phyloP scores from a whole-genome alignment of 176 grass and related monocot genomes.

The Cymbopogon citratus region DNA sequence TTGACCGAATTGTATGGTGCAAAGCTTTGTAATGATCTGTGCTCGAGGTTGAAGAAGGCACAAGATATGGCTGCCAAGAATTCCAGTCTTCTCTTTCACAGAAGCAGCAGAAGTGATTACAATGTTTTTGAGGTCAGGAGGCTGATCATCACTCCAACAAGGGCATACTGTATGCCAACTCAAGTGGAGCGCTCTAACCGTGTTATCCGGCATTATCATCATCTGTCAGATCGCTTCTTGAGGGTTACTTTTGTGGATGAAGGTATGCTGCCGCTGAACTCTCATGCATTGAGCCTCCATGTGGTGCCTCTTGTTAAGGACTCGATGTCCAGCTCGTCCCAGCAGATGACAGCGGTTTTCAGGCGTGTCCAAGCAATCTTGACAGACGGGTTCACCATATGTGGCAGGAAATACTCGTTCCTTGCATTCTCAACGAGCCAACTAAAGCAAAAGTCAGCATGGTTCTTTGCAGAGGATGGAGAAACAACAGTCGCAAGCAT shows the following conservation, averaged over 20 bases:
- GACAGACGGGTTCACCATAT: constrained; percentile 62
- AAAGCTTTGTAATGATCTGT: constrained; percentile 30
- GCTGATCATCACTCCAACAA: constrained; percentile 81
- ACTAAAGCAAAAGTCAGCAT: constrained; percentile 67
- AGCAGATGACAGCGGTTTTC: constrained; percentile 68
- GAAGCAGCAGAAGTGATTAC: not conserved
- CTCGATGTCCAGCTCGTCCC: constrained; percentile 32
- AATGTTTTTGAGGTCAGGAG: constrained; percentile 44
- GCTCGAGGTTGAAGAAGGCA: constrained; percentile 13
- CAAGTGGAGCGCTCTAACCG: constrained; percentile 73
- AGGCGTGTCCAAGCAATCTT: constrained; percentile 47
- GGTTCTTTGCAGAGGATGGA: constrained; percentile 82
- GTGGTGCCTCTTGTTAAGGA: constrained; percentile 51
- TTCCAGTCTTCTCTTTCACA: not conserved
- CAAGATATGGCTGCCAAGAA: constrained; percentile 33
- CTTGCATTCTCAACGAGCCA: constrained; percentile 83
- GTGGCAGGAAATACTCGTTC: constrained; percentile 74
- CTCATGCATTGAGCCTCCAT: constrained; percentile 44
- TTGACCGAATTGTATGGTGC: constrained; percentile 33
- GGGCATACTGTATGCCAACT: constrained; percentile 63
- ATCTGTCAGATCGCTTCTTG: constrained; percentile 64
- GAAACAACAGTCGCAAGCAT: constrained; percentile 33
- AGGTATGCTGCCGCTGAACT: constrained; percentile 60
- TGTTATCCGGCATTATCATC: constrained; percentile 47
- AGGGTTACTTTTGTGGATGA: constrained; percentile 93